Base-by-base conservation (phyloP, 2,329 filamentous ascomycete species). In the Fusarium pseudoanthophilum region DNA sequence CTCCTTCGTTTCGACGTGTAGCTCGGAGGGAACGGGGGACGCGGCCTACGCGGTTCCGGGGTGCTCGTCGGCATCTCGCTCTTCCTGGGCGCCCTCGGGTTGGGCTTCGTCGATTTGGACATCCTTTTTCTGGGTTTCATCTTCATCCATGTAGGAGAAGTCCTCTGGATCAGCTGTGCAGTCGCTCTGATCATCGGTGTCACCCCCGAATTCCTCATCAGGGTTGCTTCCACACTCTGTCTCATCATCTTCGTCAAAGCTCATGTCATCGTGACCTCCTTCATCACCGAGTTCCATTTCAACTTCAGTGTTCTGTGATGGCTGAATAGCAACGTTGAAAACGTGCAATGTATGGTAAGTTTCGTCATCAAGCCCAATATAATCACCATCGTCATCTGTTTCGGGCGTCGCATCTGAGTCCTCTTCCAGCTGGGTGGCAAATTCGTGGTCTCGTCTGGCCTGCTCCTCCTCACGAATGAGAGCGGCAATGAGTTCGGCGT, bases 141-240 rank as follows among this genome's bases (percentile, higher is more conserved):
- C 48, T 24, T 51, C 30, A 0, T 51, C 48, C 30, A 14, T 15
- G 11, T 24, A 1, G 11, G 4, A 20, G 11, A 24, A 4, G 16
- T 24, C 48, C 0, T 20, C 48, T 24, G 7, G 48, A 3, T 7
- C 20, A 26, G 48, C 6, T 26, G 0, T 2, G 16, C 13, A 2
- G 0, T 51, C 0, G 21, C 7, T 34, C 0, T 34, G 21, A 0
- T 34, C 0, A 0, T 34, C 30, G 0, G n/a, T 13, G 9, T 36
- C 49, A 36, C 0, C 8, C 30, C 36, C 0, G 0, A 0, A 0
- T 32, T 21, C 49, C 0, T 36, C 32, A 1, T 20, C 16, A 20
- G 16, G 0, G n/a, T 0, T 11, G 9, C 1, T 36, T 2, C 10
- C 49, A 26, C 1, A 0, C 1, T 20, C 49, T 14, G n/a, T 36